phyloP scores from a whole-genome alignment of 495 filamentous ascomycete genomes.

The Penicillium odoratum region DNA sequence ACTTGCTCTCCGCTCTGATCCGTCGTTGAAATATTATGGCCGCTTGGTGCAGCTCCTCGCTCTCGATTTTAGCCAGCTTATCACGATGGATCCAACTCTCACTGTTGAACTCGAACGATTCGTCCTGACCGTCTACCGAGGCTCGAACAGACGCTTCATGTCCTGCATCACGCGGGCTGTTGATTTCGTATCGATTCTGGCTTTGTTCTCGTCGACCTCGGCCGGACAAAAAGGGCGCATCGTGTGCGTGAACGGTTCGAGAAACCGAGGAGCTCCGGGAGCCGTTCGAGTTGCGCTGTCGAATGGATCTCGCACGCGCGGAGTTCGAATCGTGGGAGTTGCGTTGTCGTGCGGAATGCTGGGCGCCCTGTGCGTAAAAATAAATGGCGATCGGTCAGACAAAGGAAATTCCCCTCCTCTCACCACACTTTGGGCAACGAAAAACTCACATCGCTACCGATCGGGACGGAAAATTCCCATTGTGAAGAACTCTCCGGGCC shows the following conservation, averaged over 20 bases:
- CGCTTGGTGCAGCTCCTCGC: constrained; percentile 84
- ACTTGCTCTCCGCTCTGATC: constrained; percentile 59
- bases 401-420: constrained; percentile 4
- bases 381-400: constrained; percentile 11
- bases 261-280: constrained; percentile 46
- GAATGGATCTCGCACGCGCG: constrained; percentile 25
- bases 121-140: constrained; percentile 27
- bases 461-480: constrained; percentile 51
- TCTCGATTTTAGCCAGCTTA: constrained; percentile 93
- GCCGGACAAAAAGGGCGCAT: constrained; percentile 24
- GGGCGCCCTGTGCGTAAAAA: constrained; percentile 22
- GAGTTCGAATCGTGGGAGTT: constrained; percentile 41
- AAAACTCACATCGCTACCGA: constrained; percentile 40
- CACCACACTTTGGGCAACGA: background rate
- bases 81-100: constrained; percentile 93
- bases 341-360: constrained; percentile 35
- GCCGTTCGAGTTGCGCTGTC: constrained; percentile 39
- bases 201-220: constrained; percentile 51
- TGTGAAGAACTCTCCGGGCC: constrained; percentile 34
- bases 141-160: constrained; percentile 27
- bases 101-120: constrained; percentile 27
- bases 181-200: constrained; percentile 49
- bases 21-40: constrained; percentile 69
- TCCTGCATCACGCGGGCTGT: constrained; percentile 56
- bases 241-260: constrained; percentile 31